A percentile compares a stretch with the other conserved stretches of the same genome.
phyloP scores from a whole-genome alignment of 495 filamentous ascomycete genomes.

The Aspergillus avenaceus region DNA sequence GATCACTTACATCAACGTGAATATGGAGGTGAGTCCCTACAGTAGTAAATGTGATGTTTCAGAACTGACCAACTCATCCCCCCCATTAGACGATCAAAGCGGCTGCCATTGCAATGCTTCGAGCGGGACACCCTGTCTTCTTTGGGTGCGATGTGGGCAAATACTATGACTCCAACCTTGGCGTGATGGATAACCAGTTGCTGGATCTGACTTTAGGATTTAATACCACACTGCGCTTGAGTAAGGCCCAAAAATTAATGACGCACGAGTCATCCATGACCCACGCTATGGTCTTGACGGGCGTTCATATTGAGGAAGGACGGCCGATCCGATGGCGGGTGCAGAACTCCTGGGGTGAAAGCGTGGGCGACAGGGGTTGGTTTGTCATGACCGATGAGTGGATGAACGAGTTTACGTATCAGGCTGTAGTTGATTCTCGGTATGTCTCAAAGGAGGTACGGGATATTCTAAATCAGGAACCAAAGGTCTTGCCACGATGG shows the following conservation, averaged over 20 bases:
- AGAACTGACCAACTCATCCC: neutral
- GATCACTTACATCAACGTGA: conserved; percentile 78
- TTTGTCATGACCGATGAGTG: conserved; percentile 83
- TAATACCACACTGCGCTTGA: conserved; percentile 64
- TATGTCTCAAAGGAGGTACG: conserved; percentile 62
- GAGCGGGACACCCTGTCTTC: conserved; percentile 73
- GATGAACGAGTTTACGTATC: conserved; percentile 86
- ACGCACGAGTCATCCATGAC: conserved; percentile 78
- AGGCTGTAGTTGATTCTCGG: conserved; percentile 75
- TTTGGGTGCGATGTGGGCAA: conserved; percentile 88
- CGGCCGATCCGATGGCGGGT: conserved; percentile 73
- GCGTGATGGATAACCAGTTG: conserved; percentile 72
- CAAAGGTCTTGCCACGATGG: conserved; percentile 72
- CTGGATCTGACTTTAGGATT: conserved; percentile 76
- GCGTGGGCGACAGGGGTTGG: conserved; percentile 67
- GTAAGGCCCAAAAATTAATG: conserved; percentile 65
- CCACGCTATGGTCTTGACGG: conserved; percentile 87
- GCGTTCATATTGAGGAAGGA: conserved; percentile 67
- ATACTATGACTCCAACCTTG: conserved; percentile 57
- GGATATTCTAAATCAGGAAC: conserved; percentile 63
- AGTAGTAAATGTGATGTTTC: neutral
- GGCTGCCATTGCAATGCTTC: conserved; percentile 71
- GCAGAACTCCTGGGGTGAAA: conserved; percentile 77
- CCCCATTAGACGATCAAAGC: conserved; percentile 60
- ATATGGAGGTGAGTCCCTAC: conserved; percentile 46